Base-by-base conservation (phyloP, 257 asterid genomes). In the Solanum virginianum region DNA sequence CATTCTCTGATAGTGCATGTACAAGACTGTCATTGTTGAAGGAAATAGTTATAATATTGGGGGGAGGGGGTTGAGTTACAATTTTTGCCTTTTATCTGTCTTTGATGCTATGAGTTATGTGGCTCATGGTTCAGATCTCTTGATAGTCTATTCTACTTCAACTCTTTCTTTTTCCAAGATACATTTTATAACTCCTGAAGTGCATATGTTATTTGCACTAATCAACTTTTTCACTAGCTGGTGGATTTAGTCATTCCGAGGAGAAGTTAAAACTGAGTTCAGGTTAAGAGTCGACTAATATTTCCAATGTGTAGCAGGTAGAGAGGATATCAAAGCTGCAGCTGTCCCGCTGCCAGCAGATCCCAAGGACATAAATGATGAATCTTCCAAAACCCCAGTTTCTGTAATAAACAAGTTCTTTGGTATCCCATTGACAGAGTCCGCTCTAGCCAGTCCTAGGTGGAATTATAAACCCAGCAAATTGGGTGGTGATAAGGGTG, bases 401-500 rank as follows among this genome's bases (percentile, higher is more conserved):
- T 92, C 86, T 26, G 88, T 91, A 86, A 94, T 92, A 62, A 93
- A 90, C 45, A 92, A 86, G 80, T 90, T 91, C 84, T 92, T 95
- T 9, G 94, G 96, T 5, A 81, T 90, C 77, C 90, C 96, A 16
- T 88, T 93, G 22, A 82, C 97, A 55, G 97, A 95, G 85, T 92
- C 97, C 16, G 91, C 94, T 90, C 99, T 91, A 65, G 89, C 86
- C 15, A 95, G 99, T 87, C 99, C 99, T 12, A 92, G 92, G 80
- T 92, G 90, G 91, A 62, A 74, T 59, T 89, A 66, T 88, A 87
- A 88, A 83, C 60, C 81, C 11, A 86, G 84, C 87, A 95, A 87
- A 69, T 24, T 85, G 15, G 55, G 90, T 18, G 53, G 80, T 3
- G 95, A 91, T 82, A 91, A 85, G 83, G 63, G 86, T 1, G 97